Percentiles rank a stretch among this genome's conserved stretches.
These are phyloP conservation scores for Colletotrichum tofieldiae DNA, from an alignment of 2,329 filamentous ascomycete genomes.

Conservation along the genomic window DNA sequence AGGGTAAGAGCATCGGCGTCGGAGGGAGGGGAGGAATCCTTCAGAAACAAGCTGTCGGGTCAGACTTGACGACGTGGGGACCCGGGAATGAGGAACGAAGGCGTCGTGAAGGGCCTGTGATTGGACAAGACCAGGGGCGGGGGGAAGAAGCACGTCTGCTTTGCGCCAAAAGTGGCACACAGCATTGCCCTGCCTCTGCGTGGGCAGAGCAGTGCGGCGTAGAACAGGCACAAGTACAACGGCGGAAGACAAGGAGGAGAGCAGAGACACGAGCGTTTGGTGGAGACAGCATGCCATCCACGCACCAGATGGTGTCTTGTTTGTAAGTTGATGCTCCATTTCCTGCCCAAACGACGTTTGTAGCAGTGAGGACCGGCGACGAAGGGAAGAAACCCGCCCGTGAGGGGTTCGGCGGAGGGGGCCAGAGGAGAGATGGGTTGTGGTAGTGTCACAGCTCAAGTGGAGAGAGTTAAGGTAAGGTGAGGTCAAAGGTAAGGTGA, in stretches of 20 bases:
- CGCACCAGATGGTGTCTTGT: background rate
- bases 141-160: constrained; percentile 26
- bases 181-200: constrained; percentile 7
- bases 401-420: constrained; percentile 9
- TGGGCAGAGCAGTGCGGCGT: background rate
- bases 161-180: constrained; percentile 26
- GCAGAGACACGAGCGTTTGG: background rate
- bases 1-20: constrained; percentile 24
- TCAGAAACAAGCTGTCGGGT: constrained; percentile 43
- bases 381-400: background rate
- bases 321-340: background rate
- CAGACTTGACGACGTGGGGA: constrained; percentile 39
- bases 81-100: constrained; percentile 43
- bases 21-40: constrained; percentile 39
- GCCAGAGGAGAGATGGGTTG: constrained; percentile 6
- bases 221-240: background rate
- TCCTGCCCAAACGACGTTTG: background rate
- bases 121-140: constrained; percentile 25
- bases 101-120: constrained; percentile 24
- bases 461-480: constrained; percentile 19
- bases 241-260: background rate
- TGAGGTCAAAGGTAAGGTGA: constrained; percentile 7
- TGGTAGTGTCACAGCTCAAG: constrained; percentile 24
- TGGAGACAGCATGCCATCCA: background rate
- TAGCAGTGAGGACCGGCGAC: background rate